These are phyloP conservation scores for Exophiala xenobiotica DNA, from an alignment of 2,329 filamentous ascomycete genomes.

Conservation along the genomic window DNA sequence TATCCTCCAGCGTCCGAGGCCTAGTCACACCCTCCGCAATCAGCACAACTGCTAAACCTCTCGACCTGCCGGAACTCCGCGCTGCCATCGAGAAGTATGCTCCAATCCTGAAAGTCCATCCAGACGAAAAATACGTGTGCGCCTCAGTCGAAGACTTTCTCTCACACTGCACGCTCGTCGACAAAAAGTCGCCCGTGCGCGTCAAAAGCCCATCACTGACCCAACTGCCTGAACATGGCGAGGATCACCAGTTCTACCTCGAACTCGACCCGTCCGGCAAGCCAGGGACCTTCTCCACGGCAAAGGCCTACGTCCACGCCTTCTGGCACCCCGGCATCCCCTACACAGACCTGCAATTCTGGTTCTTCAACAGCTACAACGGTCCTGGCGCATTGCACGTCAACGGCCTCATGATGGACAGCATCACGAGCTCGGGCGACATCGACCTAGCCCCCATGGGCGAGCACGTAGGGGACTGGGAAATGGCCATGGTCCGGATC, in stretches of 20 bases:
- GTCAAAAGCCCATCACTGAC: not conserved
- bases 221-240: conserved; percentile 8
- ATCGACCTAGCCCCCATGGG: conserved; percentile 14
- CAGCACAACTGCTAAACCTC: conserved; percentile 10
- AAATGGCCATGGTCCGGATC: conserved; percentile 17
- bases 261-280: conserved; percentile 5
- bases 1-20: conserved; percentile 11
- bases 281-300: conserved; percentile 4
- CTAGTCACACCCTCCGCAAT: conserved; percentile 11
- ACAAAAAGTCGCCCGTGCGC: conserved; percentile 8
- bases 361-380: conserved; percentile 22
- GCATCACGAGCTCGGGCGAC: conserved; percentile 12
- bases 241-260: conserved; percentile 14
- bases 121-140: conserved; percentile 11
- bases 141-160: conserved; percentile 18
- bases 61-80: conserved; percentile 6
- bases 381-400: conserved; percentile 15
- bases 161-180: conserved; percentile 9
- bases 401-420: conserved; percentile 15
- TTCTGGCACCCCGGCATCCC: conserved; percentile 18
- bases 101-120: conserved; percentile 15
- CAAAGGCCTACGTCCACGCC: conserved; percentile 19
- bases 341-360: conserved; percentile 19
- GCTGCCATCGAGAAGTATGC: conserved; percentile 10
- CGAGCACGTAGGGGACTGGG: conserved; percentile 19